These are phyloP conservation scores for Tieghemiomyces parasiticus DNA, from an alignment of 192 early-diverging fungal genomes.

Conservation along the genomic window DNA sequence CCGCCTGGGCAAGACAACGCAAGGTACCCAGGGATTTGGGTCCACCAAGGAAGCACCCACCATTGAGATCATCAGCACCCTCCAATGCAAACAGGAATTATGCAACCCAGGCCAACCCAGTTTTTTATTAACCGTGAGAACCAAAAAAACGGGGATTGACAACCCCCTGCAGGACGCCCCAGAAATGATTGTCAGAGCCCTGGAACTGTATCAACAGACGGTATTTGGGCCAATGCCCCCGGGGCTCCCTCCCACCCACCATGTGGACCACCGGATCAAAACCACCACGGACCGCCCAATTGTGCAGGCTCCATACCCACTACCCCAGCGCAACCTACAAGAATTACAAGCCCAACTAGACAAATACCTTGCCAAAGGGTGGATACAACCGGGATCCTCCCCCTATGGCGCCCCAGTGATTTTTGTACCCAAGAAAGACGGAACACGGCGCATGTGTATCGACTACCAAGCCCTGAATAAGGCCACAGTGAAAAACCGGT, in stretches of 20 bases:
- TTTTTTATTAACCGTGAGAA: not conserved
- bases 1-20: not conserved
- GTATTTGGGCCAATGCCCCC: not conserved
- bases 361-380: constrained; percentile 1
- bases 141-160: not conserved
- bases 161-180: not conserved
- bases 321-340: not conserved
- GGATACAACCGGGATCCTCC: constrained; percentile 21
- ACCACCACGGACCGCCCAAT: not conserved
- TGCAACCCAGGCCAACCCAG: not conserved
- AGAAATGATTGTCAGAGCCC: not conserved
- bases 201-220: not conserved
- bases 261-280: not conserved
- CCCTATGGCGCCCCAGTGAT: constrained; percentile 27
- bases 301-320: not conserved
- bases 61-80: not conserved
- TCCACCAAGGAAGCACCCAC: not conserved
- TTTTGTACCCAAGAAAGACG: constrained; percentile 28
- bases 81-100: not conserved
- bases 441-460: constrained; percentile 18
- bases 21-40: not conserved
- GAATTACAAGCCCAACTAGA: not conserved
- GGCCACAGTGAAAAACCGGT: constrained; percentile 25
- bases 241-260: not conserved
- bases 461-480: constrained; percentile 37